Base-by-base conservation (phyloP, 202 grass and related monocot species). In the Hordeum pubiflorum region DNA sequence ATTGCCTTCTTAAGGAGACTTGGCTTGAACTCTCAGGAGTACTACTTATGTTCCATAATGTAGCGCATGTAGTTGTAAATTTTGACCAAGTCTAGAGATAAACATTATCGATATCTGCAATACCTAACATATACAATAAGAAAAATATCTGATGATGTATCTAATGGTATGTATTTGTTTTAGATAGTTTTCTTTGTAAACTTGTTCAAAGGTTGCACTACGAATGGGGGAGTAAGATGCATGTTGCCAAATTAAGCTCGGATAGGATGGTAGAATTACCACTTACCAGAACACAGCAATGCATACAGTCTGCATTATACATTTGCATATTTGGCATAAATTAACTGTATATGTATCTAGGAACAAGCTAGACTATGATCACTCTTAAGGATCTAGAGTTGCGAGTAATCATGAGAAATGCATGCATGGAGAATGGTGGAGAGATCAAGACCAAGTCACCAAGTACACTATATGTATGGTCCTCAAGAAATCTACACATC, bases 401-500 rank as follows among this genome's bases (percentile, higher is more conserved):
- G 7, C 39, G 57, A 11, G 31, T 63, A 44, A 81, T 72, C 27
- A 66, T 58, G 57, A 12, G n/a, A 73, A 79, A 58, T 74, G 74
- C 44, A 65, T 73, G n/a, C 44, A 65, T 73, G n/a, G 2, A 46
- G 48, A 44, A n/a, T 65, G 14, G 4, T 48, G 44, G 14, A 48
- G 36, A 48, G 44, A 48, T 50, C 2, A 39, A 59, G 20, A 66
- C 44, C 15, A 85, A 85, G 63, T 38, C 4, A 50, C 69, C 43
- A 72, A 52, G 79, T 75, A 89, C 79, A 89, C 13, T 48, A 32
- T 27, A 32, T 27, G 37, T 36, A 74, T 58, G 68, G 6, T 67
- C 79, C 67, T 77, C 79, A 68, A 74, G 67, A 78, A 82, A 86
- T 78, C 59, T 56, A 57, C 50, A 26, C 2, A 36, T 9, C 17